Percentiles rank a stretch among this genome's conserved stretches.
phyloP scores from a whole-genome alignment of 164 flowering plant species.

The Warburgia ugandensis region DNA sequence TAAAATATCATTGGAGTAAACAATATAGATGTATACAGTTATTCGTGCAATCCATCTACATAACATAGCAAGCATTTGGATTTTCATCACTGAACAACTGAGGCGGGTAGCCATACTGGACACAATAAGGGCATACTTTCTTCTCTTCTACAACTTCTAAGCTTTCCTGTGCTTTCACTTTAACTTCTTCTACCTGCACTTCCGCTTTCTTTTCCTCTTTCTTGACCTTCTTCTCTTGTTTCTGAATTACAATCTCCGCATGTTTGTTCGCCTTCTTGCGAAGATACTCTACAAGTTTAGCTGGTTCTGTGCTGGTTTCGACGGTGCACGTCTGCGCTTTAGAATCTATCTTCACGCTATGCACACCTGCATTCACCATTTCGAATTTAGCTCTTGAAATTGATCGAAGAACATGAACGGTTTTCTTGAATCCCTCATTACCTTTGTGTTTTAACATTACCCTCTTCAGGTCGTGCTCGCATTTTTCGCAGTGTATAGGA shows the following conservation, averaged over 20 bases:
- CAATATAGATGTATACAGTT: no score
- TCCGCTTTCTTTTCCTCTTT: neutral
- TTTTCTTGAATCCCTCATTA: conserved; percentile 7
- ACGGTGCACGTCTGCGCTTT: conserved; percentile 49
- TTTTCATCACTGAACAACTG: no score
- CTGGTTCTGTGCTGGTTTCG: conserved; percentile 47
- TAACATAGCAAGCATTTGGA: no score
- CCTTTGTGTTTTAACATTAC: conserved; percentile 52
- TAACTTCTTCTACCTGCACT: no score
- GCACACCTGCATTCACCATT: conserved; percentile 31
- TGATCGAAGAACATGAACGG: neutral
- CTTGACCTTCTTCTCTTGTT: conserved; percentile 12
- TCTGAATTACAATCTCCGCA: conserved; percentile 40
- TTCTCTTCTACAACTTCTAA: no score
- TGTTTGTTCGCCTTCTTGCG: conserved; percentile 44
- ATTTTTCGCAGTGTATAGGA: conserved; percentile 57
- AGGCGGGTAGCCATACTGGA: no score
- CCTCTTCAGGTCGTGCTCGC: conserved; percentile 41
- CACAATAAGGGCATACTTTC: no score
- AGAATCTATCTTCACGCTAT: conserved; percentile 42
- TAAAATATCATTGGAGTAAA: no score
- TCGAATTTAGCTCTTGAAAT: neutral
- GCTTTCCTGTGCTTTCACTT: no score
- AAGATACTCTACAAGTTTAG: conserved; percentile 36
- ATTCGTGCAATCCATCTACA: no score